Conservation (phyloP, 2,329 filamentous ascomycete species). For the Ceratocystis ficicola region DNA sequence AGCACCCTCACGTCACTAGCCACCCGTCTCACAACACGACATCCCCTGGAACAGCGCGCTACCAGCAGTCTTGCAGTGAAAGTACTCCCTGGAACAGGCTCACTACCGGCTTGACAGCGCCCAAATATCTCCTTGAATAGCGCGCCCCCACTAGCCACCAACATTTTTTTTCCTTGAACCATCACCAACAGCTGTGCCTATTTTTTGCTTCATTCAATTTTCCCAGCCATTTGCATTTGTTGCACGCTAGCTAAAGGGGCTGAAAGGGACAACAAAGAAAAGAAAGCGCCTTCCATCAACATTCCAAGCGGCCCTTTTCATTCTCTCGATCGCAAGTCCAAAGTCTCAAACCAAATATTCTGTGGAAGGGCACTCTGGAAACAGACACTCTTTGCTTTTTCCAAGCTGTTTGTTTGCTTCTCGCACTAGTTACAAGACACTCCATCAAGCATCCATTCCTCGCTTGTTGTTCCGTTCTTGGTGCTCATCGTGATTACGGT, state of each 20-base stretch:
- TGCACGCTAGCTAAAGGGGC: constrained; percentile 4
- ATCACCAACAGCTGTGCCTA: background rate
- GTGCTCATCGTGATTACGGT: constrained; percentile 3
- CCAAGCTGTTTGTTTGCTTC: too few species aligned
- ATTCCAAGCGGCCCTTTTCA: background rate
- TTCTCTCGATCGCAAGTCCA: too few species aligned
- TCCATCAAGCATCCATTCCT: constrained; percentile 9
- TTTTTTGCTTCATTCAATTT: constrained; percentile 5
- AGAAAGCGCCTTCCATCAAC: background rate
- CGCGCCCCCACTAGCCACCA: constrained; percentile 6
- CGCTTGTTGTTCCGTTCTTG: background rate
- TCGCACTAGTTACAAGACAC: too few species aligned
- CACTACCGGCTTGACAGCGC: background rate
- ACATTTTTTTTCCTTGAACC: background rate
- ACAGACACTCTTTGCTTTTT: background rate
- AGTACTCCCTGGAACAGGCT: too few species aligned
- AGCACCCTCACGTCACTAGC: background rate
- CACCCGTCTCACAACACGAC: background rate
- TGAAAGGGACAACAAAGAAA: background rate
- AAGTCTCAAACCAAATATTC: background rate
- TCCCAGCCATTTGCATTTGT: constrained; percentile 21
- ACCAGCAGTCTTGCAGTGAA: too few species aligned
- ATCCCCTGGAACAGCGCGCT: too few species aligned
- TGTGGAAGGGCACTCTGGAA: background rate
- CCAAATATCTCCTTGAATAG: background rate